Base-by-base conservation (phyloP, 2,329 filamentous ascomycete genomes). In the Pestalotiopsis sp. region DNA sequence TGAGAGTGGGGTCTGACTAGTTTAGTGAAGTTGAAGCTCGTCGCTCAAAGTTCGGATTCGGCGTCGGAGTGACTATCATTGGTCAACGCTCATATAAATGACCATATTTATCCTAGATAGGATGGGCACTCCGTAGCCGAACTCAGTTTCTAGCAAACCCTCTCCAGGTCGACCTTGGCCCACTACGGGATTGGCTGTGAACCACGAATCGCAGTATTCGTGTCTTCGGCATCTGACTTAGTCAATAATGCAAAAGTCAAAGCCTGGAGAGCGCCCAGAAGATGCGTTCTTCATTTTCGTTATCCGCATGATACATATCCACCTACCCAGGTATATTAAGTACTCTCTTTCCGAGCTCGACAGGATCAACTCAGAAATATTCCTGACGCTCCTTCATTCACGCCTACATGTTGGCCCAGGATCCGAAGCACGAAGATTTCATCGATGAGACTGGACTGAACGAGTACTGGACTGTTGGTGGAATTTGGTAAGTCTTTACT, bases 381-480 rank as follows among this genome's bases (percentile, higher is more conserved):
- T 26, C 26, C 22, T 24, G 22, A 24, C 22, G 22, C 22, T 44
- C 40, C 14, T 48, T 14, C 40, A 14, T 40, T 40, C 39, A 17
- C n/a, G 6, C 1, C 9, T 26, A 26, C 26, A 26, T 26, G 26
- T 5, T 26, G 26, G 26, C 26, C 4, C 26, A 26, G 26, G 26
- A 94, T 71, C 88, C 91, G 0, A 86, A 88, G 61, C 89, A 94
- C 75, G 86, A 87, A 66, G 89, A 91, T 75, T 97, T 89, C 75
- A 97, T 98, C 74, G 89, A 97, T 75, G 82, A 84, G 56, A 80
- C 84, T 20, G 91, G 94, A 1, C 79, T 98, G 52, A 86, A 93
- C 13, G 88, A 87, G 73, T 98, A 96, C 80, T 94, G 94, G 89
- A 88, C 91, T 65, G 94, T 94, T 1, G 92, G 92, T 10, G 92